Evolutionary conservation across 73 alveolate genomes (phyloP), one percentile per base, ranked within the genome.

Genomic region (Paramecium bursaria): DNA sequence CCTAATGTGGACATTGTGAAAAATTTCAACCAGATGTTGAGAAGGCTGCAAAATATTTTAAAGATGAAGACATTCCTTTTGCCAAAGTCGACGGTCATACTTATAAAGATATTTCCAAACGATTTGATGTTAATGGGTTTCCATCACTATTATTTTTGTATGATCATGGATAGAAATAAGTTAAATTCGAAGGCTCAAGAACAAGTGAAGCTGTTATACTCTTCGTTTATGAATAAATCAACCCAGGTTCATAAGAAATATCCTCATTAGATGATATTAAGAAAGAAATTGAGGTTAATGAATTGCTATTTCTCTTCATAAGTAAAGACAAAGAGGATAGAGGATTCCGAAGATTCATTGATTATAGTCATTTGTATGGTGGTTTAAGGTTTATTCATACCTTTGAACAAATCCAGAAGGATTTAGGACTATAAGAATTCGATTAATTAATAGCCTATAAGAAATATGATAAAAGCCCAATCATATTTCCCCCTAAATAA

Each of bases 1-100:
- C 82, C 0, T 13, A 67, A 35, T 67, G 82, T 67, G 82, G 82
- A 3, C 82, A 67, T 67, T 67, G 82, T 21, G 82, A 67, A 35
- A 67, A 47, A 67, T 67, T 67, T 26, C 13, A 67, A 35, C 82
- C 82, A 30, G 82, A 67, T 39, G 82, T 67, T 0, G 82, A 67
- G 21, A 67, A 67, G 30, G 82, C 82, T 11, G 82, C 82, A 0
- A 67, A 67, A 19, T 5, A 35, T 39, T 42, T 67, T 2, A 67
- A 67, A 39, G 82, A 67, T 15, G 82, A 67, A 15, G 82, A 57
- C 35, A 25, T 67, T n/a, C 35, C 22, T 13, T 67, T 67, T 67
- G 82, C 60, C 21, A 67, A 67, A 42, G 82, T 67, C 22, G 82
- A 67, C 44, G 82, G 82, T 3, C 82, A 67, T 10, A 67, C 15